These are phyloP conservation scores for Tuber calosporum DNA, from an alignment of 495 filamentous ascomycete species.

Conservation along the genomic window DNA sequence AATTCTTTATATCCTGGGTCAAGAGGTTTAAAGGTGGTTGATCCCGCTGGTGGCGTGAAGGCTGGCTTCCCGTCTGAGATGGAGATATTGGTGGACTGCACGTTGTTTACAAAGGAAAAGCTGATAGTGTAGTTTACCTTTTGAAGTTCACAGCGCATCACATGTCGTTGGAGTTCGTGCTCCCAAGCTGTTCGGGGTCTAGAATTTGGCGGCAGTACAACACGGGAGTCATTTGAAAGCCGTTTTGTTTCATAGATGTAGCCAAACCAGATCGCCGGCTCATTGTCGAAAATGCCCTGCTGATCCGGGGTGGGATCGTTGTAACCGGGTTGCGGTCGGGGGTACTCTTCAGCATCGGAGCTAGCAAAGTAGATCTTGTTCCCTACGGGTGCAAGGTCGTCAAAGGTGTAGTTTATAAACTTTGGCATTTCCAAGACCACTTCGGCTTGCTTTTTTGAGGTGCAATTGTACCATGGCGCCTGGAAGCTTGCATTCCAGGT, in stretches of 20 bases:
- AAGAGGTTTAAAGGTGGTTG: conserved; percentile 1
- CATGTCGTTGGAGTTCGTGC: conserved; percentile 32
- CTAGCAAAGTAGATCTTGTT: conserved; percentile 37
- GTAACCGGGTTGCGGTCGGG: conserved; percentile 19
- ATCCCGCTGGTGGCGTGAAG: conserved; percentile 8
- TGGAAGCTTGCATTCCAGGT: conserved; percentile 41
- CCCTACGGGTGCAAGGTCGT: conserved; percentile 40
- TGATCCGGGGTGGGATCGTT: not conserved
- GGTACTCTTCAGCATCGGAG: conserved; percentile 39
- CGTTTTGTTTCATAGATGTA: conserved; percentile 33
- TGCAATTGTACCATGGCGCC: conserved; percentile 45
- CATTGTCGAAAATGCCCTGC: conserved; percentile 41
- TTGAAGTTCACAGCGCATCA: conserved; percentile 43
- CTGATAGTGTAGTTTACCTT: conserved; percentile 39
- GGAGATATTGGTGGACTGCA: conserved; percentile 3
- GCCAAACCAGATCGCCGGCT: conserved; percentile 45
- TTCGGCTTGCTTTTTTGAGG: conserved; percentile 17
- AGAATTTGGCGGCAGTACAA: not conserved
- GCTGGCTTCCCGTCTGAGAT: conserved; percentile 4
- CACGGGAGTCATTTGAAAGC: not conserved
- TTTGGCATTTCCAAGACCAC: conserved; percentile 4
- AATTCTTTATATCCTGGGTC: conserved; percentile 38
- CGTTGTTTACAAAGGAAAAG: conserved; percentile 21
- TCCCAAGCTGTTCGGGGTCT: conserved; percentile 25
- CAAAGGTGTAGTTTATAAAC: conserved; percentile 22